Evolutionary conservation across 2,329 filamentous ascomycete genomes (phyloP), one percentile per base, ranked within the genome.

Genomic region (Aspergillus neotritici): DNA sequence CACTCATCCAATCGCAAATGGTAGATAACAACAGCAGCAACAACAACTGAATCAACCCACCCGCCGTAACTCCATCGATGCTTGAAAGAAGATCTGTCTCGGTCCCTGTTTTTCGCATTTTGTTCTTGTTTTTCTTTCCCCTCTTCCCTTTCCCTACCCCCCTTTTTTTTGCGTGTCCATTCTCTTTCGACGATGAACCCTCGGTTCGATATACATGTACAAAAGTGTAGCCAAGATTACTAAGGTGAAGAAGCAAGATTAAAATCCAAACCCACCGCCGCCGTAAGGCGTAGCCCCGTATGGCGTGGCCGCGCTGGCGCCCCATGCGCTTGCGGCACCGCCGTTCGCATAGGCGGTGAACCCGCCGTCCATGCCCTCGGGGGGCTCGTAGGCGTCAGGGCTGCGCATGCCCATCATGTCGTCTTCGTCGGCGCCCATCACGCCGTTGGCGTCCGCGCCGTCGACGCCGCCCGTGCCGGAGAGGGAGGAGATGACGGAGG

Each of bases 401-500:
- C 72, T 75, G 37, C 67, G 63, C 9, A 60, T 65, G 69, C 74
- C 83, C 57, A 64, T 65, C 64, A 68, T 65, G 16, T 67, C 64
- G 54, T 72, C 60, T 56, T 71, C 64, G 46, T 70, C 69, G 32
- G 62, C 63, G 37, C 61, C 66, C 41, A 67, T 63, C 17, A 62
- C 60, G 49, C 76, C 79, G 50, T 75, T 67, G 34, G 66, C 75
- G 46, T 80, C 79, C 31, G 73, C 75, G 40, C 78, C 76, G 36
- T 68, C 68, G 40, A 78, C 76, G 36, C 68, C 68, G 40, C 74
- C 73, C 42, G 53, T 61, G 50, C 70, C 78, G 41, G 77, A 75
- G 53, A 84, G 67, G 28, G 80, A 78, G 47, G 79, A 74, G 48
- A 95, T 84, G 31, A 96, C 79, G 4, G 76, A 77, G 2, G 90